A percentile compares a stretch with the other conserved stretches of the same genome.
These are phyloP conservation scores for Pochonia chlamydosporia DNA, from an alignment of 2,329 filamentous ascomycete genomes.

Conservation along the genomic window DNA sequence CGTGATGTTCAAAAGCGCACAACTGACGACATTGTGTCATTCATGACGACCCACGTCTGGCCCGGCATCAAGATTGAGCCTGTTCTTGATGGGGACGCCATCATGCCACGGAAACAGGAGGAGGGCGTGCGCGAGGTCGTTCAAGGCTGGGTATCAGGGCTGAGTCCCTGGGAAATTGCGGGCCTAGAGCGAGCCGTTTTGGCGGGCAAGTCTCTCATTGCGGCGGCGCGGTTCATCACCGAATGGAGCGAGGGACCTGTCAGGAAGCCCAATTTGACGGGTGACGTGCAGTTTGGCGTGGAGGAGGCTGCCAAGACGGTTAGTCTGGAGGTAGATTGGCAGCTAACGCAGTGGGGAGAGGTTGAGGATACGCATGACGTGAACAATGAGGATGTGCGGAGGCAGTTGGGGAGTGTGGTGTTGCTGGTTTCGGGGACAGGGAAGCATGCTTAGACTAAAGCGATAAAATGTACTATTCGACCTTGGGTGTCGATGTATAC, in stretches of 20 bases:
- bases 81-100: slow-evolving; percentile 72
- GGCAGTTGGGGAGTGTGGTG: slow-evolving; percentile 84
- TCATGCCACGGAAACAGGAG: slow-evolving; percentile 69
- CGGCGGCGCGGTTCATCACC: slow-evolving; percentile 68
- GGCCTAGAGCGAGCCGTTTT: slow-evolving; percentile 79
- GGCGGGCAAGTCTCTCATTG: slow-evolving; percentile 79
- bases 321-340: slow-evolving; percentile 83
- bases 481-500: too few relatives aligned
- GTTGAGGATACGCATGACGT: slow-evolving; percentile 99
- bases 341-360: slow-evolving; percentile 88
- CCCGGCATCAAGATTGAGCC: slow-evolving; percentile 73
- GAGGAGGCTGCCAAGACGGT: slow-evolving; percentile 75
- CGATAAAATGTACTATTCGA: neutral
- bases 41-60: slow-evolving; percentile 71
- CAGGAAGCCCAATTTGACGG: slow-evolving; percentile 35
- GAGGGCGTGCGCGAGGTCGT: slow-evolving; percentile 72
- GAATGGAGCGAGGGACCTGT: slow-evolving; percentile 80
- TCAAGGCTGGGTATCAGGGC: slow-evolving; percentile 65
- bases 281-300: slow-evolving; percentile 57
- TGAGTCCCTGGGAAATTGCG: slow-evolving; percentile 76
- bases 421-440: slow-evolving; percentile 65
- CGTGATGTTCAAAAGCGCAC: slow-evolving; percentile 66
- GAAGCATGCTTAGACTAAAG: slow-evolving; percentile 10
- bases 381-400: slow-evolving; percentile 78
- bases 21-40: slow-evolving; percentile 65